phyloP scores from a whole-genome alignment of 768 basidiomycete species.

The Phylloporus sp. region DNA sequence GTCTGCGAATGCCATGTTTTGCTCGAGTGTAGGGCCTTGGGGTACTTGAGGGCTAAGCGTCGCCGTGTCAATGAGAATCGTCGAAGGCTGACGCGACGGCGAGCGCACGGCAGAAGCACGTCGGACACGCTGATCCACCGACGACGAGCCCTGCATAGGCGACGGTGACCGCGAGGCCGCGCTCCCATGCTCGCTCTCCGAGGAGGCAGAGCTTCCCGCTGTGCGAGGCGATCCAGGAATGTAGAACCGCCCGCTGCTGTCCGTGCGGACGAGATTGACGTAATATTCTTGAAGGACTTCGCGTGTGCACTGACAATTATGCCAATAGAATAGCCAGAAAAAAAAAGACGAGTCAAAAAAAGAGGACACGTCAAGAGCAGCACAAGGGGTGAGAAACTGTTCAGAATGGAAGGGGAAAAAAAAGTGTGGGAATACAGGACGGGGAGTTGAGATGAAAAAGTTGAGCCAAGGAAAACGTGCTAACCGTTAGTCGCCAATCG shows the following conservation, averaged over 20 bases:
- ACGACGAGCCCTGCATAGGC: conserved; percentile 28
- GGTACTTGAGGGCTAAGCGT: conserved; percentile 39
- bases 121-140: conserved; percentile 24
- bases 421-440: not conserved
- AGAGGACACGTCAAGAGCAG: conserved; percentile 19
- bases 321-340: conserved; percentile 3
- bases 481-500: conserved; percentile 93
- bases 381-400: conserved; percentile 6
- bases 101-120: conserved; percentile 22
- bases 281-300: conserved; percentile 93
- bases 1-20: conserved; percentile 81
- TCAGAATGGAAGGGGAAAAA: not conserved
- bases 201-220: conserved; percentile 41
- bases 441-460: conserved; percentile 3
- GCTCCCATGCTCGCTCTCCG: conserved; percentile 56
- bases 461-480: conserved; percentile 35
- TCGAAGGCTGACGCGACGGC: conserved; percentile 32
- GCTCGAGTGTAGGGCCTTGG: conserved; percentile 70
- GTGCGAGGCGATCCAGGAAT: conserved; percentile 42
- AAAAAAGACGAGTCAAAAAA: conserved; percentile 3
- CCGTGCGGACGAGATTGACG: conserved; percentile 85
- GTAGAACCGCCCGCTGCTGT: conserved; percentile 58
- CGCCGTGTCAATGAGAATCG: conserved; percentile 36
- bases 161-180: conserved; percentile 51
- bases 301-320: conserved; percentile 66